These are phyloP conservation scores for Marchantia paleacea DNA, from an alignment of 225 moss, liverwort and hornwort genomes.

Conservation along the genomic window DNA sequence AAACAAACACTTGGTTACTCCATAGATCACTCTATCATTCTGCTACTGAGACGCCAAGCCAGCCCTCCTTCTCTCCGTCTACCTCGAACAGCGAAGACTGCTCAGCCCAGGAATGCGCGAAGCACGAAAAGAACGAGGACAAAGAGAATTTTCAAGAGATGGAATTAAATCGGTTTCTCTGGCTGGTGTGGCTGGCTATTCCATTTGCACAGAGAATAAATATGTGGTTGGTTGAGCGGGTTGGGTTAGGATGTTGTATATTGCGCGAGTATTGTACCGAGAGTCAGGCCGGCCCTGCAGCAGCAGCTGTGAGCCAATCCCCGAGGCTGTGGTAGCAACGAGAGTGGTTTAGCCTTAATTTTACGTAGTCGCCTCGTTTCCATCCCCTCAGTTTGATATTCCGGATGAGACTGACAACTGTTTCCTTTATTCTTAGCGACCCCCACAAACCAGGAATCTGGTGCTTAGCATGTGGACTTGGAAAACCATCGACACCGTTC, in stretches of 20 bases:
- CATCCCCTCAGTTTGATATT: neutral
- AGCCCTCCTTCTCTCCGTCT: too few relatives aligned
- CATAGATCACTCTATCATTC: too few relatives aligned
- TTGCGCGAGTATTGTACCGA: neutral
- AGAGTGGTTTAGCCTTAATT: neutral
- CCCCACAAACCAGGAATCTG: conserved; percentile 1
- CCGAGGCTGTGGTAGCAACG: neutral
- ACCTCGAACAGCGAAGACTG: neutral
- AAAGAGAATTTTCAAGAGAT: neutral
- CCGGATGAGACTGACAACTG: conserved; percentile 13
- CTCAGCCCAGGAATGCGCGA: neutral
- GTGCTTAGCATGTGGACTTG: neutral
- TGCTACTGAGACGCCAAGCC: neutral
- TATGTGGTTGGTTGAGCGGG: neutral
- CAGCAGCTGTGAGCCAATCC: neutral
- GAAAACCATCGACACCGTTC: neutral
- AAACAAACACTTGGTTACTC: too few relatives aligned
- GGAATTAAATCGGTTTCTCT: neutral
- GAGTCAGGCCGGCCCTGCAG: neutral
- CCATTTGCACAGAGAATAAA: neutral
- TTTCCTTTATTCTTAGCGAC: conserved; percentile 16
- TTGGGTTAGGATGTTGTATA: neutral
- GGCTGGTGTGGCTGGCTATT: neutral
- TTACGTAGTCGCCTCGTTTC: neutral
- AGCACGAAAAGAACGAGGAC: neutral